These are phyloP conservation scores for Jamesozyma jinghongensis DNA, from an alignment of 805 yeast species.

Conservation along the genomic window DNA sequence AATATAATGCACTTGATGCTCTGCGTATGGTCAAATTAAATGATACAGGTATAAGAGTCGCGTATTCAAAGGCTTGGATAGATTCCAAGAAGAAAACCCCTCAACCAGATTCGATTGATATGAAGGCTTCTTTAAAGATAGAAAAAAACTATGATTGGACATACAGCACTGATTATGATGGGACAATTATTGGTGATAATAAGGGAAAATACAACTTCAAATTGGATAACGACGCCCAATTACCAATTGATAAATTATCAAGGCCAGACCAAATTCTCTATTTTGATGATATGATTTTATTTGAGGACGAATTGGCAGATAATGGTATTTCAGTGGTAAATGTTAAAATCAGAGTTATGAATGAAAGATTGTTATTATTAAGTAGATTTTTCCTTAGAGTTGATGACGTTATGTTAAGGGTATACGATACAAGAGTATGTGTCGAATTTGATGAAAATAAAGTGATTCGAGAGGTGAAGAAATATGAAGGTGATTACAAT, in stretches of 20 bases:
- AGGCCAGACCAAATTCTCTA: slow-evolving; percentile 78
- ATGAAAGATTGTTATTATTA: slow-evolving; percentile 60
- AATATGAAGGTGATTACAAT: slow-evolving; percentile 50
- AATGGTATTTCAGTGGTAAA: slow-evolving; percentile 79
- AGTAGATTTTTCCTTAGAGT: slow-evolving; percentile 78
- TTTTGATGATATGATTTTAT: slow-evolving; percentile 80
- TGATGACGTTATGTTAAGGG: slow-evolving; percentile 77
- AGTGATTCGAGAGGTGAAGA: slow-evolving; percentile 70
- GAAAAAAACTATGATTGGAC: slow-evolving; percentile 96
- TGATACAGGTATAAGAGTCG: slow-evolving; percentile 57
- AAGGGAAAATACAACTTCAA: slow-evolving; percentile 9
- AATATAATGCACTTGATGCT: slow-evolving; percentile 69
- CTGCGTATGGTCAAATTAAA: slow-evolving; percentile 42
- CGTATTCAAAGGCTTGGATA: slow-evolving; percentile 83
- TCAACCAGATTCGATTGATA: slow-evolving; percentile 16
- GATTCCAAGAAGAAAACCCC: slow-evolving; percentile 31
- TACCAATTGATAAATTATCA: slow-evolving; percentile 65
- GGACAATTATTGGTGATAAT: slow-evolving; percentile 33
- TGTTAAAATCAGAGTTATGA: slow-evolving; percentile 84
- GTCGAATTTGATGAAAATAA: slow-evolving; percentile 50
- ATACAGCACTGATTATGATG: slow-evolving; percentile 71
- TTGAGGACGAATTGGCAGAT: slow-evolving; percentile 94
- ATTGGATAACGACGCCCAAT: slow-evolving; percentile 30
- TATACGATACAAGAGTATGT: slow-evolving; percentile 77
- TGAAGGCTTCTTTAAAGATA: slow-evolving; percentile 43